These are phyloP conservation scores for Pythium insidiosum DNA, from an alignment of 352 stramenopile species.

Conservation along the genomic window DNA sequence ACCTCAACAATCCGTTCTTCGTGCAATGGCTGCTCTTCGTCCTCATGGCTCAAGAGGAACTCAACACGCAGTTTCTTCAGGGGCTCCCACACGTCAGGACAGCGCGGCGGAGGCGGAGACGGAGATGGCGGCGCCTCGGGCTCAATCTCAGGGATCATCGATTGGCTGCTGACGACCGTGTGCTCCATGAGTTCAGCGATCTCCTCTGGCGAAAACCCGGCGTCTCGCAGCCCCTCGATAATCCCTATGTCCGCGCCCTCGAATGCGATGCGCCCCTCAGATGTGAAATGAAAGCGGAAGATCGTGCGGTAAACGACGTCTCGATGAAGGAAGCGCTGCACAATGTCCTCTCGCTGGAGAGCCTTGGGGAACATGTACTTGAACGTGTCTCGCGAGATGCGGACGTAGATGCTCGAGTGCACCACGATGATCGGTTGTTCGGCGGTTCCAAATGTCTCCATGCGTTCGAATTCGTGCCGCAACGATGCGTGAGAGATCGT, in stretches of 20 bases:
- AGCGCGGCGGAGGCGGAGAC: background rate
- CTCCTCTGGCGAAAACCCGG: conserved; percentile 4
- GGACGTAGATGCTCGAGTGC: conserved; percentile 2
- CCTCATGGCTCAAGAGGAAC: too few species aligned
- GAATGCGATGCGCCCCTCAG: conserved; percentile 7
- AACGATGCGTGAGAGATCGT: conserved; percentile 11
- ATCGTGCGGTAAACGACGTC: conserved; percentile 7
- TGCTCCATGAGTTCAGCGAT: conserved; percentile 8
- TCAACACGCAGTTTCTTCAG: too few species aligned
- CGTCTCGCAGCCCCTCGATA: conserved; percentile 3
- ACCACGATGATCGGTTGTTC: conserved; percentile 4
- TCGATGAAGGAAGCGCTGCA: conserved; percentile 13
- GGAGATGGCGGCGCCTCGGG: background rate
- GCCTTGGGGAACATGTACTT: conserved; percentile 19
- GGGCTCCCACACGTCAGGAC: too few species aligned
- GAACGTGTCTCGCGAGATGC: conserved; percentile 14
- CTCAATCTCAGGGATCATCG: conserved; percentile 11
- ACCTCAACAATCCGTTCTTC: too few species aligned
- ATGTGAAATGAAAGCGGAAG: conserved; percentile 11
- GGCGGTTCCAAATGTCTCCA: background rate
- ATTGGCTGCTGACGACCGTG: conserved; percentile 4
- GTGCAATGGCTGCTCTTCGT: too few species aligned
- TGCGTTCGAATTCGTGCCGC: background rate
- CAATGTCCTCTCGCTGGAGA: conserved; percentile 10
- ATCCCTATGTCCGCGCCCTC: conserved; percentile 13